Evolutionary conservation across 2,329 filamentous ascomycete species (phyloP).

Genomic region (Fusarium ambrosium): DNA sequence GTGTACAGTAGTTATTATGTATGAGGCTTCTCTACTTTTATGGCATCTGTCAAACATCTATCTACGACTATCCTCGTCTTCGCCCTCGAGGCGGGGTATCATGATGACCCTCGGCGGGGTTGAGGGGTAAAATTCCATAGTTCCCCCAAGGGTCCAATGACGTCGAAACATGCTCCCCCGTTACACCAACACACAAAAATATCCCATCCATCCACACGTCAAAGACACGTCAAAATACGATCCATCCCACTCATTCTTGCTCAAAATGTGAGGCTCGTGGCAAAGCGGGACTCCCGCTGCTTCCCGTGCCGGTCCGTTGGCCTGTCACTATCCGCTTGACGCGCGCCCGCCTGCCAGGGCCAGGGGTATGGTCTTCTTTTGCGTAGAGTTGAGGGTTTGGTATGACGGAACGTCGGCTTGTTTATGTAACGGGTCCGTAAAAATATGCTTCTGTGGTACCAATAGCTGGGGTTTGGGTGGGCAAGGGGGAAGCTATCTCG

Average conservation of each 20-base stretch:
- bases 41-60: not conserved
- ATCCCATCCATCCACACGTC: not conserved
- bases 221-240: not conserved
- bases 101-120: slow-evolving; percentile 24
- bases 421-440: not conserved
- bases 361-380: not conserved
- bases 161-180: slow-evolving; percentile 12
- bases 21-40: not conserved
- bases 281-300: not conserved
- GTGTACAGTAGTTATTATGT: not conserved
- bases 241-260: slow-evolving; percentile 41
- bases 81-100: not conserved
- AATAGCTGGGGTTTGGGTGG: not conserved
- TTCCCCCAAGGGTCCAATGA: slow-evolving; percentile 24
- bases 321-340: not conserved
- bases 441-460: not conserved
- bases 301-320: not conserved
- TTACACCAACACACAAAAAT: slow-evolving; percentile 22
- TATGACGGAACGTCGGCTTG: not conserved
- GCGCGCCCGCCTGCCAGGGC: not conserved
- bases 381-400: not conserved
- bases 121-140: slow-evolving; percentile 23
- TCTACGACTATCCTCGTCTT: not conserved
- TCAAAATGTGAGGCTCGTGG: slow-evolving; percentile 12
- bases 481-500: not conserved